phyloP scores from a whole-genome alignment of 2,329 filamentous ascomycete species.

The Chrysoporthe cubensis region DNA sequence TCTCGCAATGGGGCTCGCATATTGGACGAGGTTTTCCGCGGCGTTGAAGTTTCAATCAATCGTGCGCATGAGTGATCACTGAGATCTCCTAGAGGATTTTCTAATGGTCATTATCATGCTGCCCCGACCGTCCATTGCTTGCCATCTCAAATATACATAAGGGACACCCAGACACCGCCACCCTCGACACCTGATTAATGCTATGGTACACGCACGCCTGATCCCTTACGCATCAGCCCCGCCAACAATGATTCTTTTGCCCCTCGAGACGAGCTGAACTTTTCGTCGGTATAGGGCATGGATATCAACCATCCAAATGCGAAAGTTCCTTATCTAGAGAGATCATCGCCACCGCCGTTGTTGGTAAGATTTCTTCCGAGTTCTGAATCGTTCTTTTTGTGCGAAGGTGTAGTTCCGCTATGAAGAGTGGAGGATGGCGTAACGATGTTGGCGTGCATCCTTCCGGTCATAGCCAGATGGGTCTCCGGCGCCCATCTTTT shows the following conservation, averaged over 20 bases:
- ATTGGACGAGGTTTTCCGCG: neutral
- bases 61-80: slow-evolving; percentile 22
- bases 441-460: neutral
- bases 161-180: slow-evolving; percentile 18
- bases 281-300: neutral
- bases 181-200: slow-evolving; percentile 11
- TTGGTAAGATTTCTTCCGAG: neutral
- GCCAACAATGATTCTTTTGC: neutral
- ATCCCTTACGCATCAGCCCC: neutral
- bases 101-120: slow-evolving; percentile 25
- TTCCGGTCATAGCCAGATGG: slow-evolving; percentile 4
- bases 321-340: neutral
- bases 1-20: neutral
- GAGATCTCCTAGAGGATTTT: slow-evolving; percentile 9
- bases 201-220: slow-evolving; percentile 20
- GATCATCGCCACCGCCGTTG: neutral
- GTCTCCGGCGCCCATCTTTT: slow-evolving; percentile 34
- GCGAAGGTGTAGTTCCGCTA: neutral
- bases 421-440: slow-evolving; percentile 20
- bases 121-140: slow-evolving; percentile 13
- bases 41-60: neutral
- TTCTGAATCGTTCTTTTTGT: neutral
- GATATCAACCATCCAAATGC: neutral
- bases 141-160: slow-evolving; percentile 25
- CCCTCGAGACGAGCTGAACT: neutral